Percentiles rank a stretch among this genome's conserved stretches.
These are phyloP conservation scores for Galerina sulciceps DNA, from an alignment of 768 basidiomycete species.

Conservation along the genomic window DNA sequence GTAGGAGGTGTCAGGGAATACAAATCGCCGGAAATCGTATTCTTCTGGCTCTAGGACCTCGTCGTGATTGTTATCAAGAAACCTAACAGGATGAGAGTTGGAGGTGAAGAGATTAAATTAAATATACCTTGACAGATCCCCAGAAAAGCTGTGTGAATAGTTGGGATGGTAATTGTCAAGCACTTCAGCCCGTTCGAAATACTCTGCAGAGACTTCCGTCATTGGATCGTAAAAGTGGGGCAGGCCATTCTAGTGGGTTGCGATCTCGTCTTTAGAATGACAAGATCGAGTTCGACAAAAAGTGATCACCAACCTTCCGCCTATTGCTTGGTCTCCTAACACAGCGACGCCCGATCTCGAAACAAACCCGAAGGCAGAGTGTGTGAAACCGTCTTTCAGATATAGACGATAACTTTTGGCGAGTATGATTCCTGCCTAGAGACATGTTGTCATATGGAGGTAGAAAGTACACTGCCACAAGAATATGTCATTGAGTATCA, in stretches of 20 bases:
- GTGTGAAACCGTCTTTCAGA: slow-evolving; percentile 3
- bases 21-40: not conserved
- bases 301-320: no score
- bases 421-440: slow-evolving; percentile 13
- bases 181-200: not conserved
- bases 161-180: slow-evolving; percentile 4
- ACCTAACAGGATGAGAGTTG: not conserved
- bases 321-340: not conserved
- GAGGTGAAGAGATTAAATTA: no score
- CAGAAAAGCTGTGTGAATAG: not conserved
- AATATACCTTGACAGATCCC: no score
- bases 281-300: no score
- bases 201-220: not conserved
- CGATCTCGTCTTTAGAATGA: not conserved
- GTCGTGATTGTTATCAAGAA: not conserved
- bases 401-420: slow-evolving; percentile 12
- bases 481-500: not conserved
- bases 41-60: not conserved
- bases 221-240: not conserved
- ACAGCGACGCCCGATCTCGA: slow-evolving; percentile 11
- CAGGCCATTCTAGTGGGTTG: not conserved
- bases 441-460: slow-evolving; percentile 5
- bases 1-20: not conserved
- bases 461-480: slow-evolving; percentile 4
- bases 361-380: slow-evolving; percentile 7